phyloP scores from a whole-genome alignment of 2,329 filamentous ascomycete genomes.

The Penicillium sp. region DNA sequence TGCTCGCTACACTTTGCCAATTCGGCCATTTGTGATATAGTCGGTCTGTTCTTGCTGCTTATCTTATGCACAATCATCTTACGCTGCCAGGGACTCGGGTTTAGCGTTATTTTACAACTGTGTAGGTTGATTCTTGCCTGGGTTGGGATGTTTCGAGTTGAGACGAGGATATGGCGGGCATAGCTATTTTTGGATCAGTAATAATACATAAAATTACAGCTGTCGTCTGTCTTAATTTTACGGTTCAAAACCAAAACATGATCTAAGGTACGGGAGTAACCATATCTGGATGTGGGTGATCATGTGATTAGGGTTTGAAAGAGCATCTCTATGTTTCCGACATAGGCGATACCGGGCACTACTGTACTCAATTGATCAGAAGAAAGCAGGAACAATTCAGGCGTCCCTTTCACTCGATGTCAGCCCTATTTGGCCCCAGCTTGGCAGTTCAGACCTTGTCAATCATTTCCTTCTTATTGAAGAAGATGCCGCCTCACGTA shows the following conservation, averaged over 20 bases:
- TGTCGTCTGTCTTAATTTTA: neutral
- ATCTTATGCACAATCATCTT: neutral
- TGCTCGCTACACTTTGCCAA: neutral
- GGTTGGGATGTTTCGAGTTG: neutral
- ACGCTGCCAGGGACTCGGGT: neutral
- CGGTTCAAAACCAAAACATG: neutral
- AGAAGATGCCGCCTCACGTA: too few species aligned
- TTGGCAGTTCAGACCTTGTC: too few species aligned
- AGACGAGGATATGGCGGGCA: neutral
- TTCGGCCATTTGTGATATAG: conserved; percentile 2
- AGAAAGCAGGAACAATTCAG: too few species aligned
- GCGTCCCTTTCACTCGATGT: too few species aligned
- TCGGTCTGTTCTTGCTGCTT: neutral
- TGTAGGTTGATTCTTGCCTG: too few species aligned
- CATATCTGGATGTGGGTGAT: neutral
- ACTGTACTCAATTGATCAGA: too few species aligned
- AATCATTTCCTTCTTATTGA: too few species aligned
- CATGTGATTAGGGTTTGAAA: neutral
- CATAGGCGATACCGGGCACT: neutral
- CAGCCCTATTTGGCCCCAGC: too few species aligned
- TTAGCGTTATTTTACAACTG: neutral
- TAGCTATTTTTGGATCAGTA: neutral
- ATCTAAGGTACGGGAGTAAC: neutral
- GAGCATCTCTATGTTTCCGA: neutral
- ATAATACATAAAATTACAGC: conserved; percentile 1